Percentiles rank a stretch among this genome's conserved stretches.
phyloP scores from a whole-genome alignment of 148 eudicot species.

The Pharnaceum exiguum region DNA sequence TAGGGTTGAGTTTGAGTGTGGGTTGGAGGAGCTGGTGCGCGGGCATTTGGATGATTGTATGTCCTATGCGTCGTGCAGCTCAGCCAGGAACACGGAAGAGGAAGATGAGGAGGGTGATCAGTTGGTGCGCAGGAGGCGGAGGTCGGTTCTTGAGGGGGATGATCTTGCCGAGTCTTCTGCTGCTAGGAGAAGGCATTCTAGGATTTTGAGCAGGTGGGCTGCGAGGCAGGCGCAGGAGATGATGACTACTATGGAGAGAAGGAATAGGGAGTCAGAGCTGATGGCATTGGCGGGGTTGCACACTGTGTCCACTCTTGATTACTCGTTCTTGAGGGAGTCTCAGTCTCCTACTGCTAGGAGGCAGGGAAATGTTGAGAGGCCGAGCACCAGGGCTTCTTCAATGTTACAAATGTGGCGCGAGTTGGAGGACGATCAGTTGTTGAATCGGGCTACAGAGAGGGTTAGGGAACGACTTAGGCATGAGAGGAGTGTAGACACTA shows the following conservation, averaged over 20 bases:
- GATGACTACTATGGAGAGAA: conserved; percentile 93
- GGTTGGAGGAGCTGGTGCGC: conserved; percentile 73
- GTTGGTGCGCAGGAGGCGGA: conserved; percentile 76
- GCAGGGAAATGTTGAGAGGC: conserved; percentile 72
- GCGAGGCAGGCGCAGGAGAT: conserved; percentile 94
- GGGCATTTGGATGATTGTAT: conserved; percentile 83
- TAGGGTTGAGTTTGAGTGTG: conserved; percentile 64
- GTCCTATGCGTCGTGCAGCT: conserved; percentile 83
- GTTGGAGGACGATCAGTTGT: conserved; percentile 79
- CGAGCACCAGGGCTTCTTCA: conserved; percentile 66
- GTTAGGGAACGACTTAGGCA: conserved; percentile 72
- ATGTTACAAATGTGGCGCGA: conserved; percentile 98
- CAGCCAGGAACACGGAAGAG: conserved; percentile 60
- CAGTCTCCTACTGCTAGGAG: conserved; percentile 72
- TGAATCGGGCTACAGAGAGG: conserved; percentile 67
- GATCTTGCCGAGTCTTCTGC: conserved; percentile 96
- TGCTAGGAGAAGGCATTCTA: conserved; percentile 81
- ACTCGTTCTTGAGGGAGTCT: conserved; percentile 83
- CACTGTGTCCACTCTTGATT: conserved; percentile 95
- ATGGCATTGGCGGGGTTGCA: conserved; percentile 96
- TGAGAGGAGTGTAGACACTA: conserved; percentile 55
- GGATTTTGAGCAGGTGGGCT: conserved; percentile 89
- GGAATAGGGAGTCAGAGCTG: conserved; percentile 85
- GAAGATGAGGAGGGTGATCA: conserved; percentile 82
- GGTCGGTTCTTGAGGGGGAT: conserved; percentile 91